Base-by-base conservation (phyloP, 768 basidiomycete genomes). In the Coprinopsis sp. region DNA sequence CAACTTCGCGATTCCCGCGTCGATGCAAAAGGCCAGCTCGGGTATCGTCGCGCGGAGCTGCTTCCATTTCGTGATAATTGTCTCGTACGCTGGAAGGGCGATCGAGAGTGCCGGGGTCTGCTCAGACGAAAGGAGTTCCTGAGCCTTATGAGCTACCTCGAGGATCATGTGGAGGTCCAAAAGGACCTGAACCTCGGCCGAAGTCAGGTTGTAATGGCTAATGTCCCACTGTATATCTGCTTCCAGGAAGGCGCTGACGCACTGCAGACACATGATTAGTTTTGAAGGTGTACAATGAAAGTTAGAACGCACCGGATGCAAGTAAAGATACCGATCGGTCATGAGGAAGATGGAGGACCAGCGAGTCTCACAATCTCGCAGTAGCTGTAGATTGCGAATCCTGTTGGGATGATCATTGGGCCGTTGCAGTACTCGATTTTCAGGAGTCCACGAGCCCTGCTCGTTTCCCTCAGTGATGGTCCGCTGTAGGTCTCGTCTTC, bases 21-120 rank as follows among this genome's bases (percentile, higher is more conserved):
- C 50, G 33, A 68, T 65, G 21, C 51, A 53, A 22, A 59, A 58
- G 0, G 52, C 25, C 1, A 69, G 53, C 44, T 59, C 51, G 0
- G 61, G 64, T 21, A 62, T 51, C 3, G 33, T 42, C 0, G 28
- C 31, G 19, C 56, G 40, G 2, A 58, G 50, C 2, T 45, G 24
- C 6, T 49, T 18, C 45, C 54, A 54, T 23, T 48, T 44, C 2
- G 51, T 42, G 18, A 66, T 42, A 16, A 72, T 52, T 6, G 51
- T 18, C 47, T 72, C 65, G 40, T 62, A 68, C 4, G 58, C 47
- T 0, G 67, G 64, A 3, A 72, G 51, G 1, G 56, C 65, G n/a
- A n/a, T n/a, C n/a, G n/a, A n/a, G n/a, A n/a, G 39, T 19, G 39
- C 25, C 11, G 39, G 39, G 13, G 39, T 41, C 10, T 24, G 39